Conservation (phyloP, 306 rosid species). For the Trifolium fragiferum region DNA sequence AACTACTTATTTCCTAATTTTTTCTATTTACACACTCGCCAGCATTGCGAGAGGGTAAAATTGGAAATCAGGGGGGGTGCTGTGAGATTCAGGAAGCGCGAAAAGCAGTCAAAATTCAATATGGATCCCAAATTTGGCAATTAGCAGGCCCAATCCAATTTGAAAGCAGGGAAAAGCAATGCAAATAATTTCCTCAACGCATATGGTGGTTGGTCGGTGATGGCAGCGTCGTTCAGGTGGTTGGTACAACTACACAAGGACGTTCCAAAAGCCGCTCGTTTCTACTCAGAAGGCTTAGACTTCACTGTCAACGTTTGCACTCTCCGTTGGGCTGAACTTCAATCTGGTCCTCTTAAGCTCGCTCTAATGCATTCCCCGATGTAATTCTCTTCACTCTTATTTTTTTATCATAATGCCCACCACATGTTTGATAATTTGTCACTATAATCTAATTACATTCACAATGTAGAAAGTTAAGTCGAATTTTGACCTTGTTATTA, state of each 20-base stretch:
- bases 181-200: not conserved
- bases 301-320: slow-evolving; percentile 78
- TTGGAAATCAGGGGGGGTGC: too few relatives aligned
- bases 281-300: slow-evolving; percentile 81
- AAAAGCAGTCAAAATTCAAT: too few relatives aligned
- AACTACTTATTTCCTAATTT: too few relatives aligned
- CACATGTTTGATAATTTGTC: slow-evolving; percentile 49
- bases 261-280: slow-evolving; percentile 83
- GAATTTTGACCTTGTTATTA: not conserved
- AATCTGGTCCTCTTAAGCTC: slow-evolving; percentile 82
- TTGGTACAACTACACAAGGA: slow-evolving; percentile 76
- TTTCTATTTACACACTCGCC: too few relatives aligned
- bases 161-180: not conserved
- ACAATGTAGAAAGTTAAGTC: not conserved
- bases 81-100: too few relatives aligned
- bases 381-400: slow-evolving; percentile 33
- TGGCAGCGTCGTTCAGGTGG: slow-evolving; percentile 85
- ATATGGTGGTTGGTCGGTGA: not conserved
- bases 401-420: slow-evolving; percentile 26
- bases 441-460: not conserved
- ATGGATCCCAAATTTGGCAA: not conserved
- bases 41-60: too few relatives aligned
- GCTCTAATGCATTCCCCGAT: slow-evolving; percentile 75
- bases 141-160: slow-evolving; percentile 8
- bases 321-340: slow-evolving; percentile 88